Conservation (phyloP, 306 rosid species). For the Abrus pulchellus region DNA sequence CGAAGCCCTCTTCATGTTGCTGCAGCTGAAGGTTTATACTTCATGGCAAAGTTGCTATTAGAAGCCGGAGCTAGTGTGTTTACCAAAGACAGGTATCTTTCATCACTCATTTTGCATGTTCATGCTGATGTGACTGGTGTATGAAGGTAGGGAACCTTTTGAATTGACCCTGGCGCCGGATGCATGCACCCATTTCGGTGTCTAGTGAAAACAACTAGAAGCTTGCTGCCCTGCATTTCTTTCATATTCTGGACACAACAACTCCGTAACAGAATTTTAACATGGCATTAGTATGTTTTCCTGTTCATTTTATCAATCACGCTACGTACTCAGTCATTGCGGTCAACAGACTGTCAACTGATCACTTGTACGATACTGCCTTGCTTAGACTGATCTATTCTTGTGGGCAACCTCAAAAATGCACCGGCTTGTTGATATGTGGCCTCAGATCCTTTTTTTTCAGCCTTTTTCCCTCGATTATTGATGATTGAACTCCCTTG, state of each 20-base stretch:
- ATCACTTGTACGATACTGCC: no score
- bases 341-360: no score
- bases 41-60: constrained; percentile 86
- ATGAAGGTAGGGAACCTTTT: constrained; percentile 40
- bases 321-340: no score
- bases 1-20: constrained; percentile 93
- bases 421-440: no score
- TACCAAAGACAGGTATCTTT: constrained; percentile 80
- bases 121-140: neutral
- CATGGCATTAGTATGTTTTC: neutral
- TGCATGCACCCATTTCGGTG: neutral
- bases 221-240: neutral
- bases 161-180: neutral
- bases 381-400: no score
- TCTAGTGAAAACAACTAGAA: neutral
- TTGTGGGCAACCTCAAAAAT: no score
- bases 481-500: neutral
- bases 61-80: constrained; percentile 91
- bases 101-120: constrained; percentile 30
- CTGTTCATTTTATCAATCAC: no score
- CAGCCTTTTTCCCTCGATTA: no score
- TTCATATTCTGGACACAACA: neutral
- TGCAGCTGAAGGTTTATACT: constrained; percentile 78
- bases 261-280: neutral
- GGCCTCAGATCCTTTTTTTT: no score